A percentile compares a stretch with the other conserved stretches of the same genome.
phyloP scores from a whole-genome alignment of 2,329 filamentous ascomycete species.

The Sarocladiaceae sp. region DNA sequence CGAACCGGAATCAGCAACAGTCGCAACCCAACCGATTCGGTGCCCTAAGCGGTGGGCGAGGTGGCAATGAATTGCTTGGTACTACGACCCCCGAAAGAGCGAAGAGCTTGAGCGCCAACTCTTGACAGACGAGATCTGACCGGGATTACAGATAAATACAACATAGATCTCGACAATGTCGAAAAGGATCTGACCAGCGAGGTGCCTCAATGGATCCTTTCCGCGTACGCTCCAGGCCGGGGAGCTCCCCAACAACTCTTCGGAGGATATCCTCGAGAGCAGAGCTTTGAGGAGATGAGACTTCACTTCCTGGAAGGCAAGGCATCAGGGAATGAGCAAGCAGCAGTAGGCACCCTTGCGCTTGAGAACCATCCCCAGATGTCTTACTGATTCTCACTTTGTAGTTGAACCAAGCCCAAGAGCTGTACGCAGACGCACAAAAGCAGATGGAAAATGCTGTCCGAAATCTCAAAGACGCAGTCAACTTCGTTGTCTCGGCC shows the following conservation, averaged over 20 bases:
- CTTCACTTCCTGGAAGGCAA: slow-evolving; percentile 61
- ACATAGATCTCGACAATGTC: slow-evolving; percentile 53
- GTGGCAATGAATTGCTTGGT: slow-evolving; percentile 18
- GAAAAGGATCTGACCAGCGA: slow-evolving; percentile 62
- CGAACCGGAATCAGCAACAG: slow-evolving; percentile 26
- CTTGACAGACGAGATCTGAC: background rate
- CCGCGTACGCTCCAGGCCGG: slow-evolving; percentile 72
- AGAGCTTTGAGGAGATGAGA: slow-evolving; percentile 83
- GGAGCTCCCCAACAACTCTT: slow-evolving; percentile 78
- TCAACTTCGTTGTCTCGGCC: slow-evolving; percentile 60
- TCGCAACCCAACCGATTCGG: slow-evolving; percentile 50
- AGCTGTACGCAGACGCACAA: slow-evolving; percentile 57
- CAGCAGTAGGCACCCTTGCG: slow-evolving; percentile 35
- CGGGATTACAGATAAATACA: slow-evolving; percentile 32
- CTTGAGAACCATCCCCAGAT: background rate
- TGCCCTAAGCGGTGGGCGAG: slow-evolving; percentile 31
- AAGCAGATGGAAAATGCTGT: slow-evolving; percentile 68
- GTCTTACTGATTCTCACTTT: slow-evolving; percentile 15
- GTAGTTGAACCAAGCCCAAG: slow-evolving; percentile 54
- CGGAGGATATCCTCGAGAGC: slow-evolving; percentile 70
- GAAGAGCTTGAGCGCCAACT: background rate
- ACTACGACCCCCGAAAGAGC: background rate
- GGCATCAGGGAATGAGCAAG: slow-evolving; percentile 52
- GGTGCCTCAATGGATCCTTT: slow-evolving; percentile 77
- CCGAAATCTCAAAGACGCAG: slow-evolving; percentile 63